phyloP scores from a whole-genome alignment of 768 basidiomycete species.

The Leccinum truebloodii region DNA sequence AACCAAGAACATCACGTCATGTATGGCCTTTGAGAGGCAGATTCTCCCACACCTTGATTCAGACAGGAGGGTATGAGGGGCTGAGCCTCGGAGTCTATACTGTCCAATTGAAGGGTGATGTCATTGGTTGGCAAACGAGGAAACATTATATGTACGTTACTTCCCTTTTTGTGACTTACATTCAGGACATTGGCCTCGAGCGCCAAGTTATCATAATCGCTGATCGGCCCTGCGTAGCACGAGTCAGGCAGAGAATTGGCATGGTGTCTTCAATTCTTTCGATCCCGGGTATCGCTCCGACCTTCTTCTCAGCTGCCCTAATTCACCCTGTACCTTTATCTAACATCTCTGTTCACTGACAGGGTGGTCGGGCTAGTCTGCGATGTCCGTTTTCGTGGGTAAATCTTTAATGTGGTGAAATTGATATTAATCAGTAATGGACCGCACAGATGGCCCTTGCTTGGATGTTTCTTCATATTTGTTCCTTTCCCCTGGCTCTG shows the following conservation, averaged over 20 bases:
- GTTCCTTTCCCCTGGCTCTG: not conserved
- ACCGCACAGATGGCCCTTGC: not conserved
- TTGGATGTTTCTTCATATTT: not conserved
- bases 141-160: slow-evolving; percentile 1
- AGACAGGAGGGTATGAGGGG: slow-evolving; percentile 31
- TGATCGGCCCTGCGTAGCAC: too few species aligned
- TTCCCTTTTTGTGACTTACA: not conserved
- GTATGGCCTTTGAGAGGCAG: slow-evolving; percentile 25
- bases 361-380: not conserved
- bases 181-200: not conserved
- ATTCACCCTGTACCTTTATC: not conserved
- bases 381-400: not conserved
- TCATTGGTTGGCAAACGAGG: not conserved
- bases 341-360: not conserved
- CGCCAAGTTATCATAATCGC: not conserved
- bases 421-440: not conserved
- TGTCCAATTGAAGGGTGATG: slow-evolving; percentile 17
- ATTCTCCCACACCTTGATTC: slow-evolving; percentile 35
- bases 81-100: slow-evolving; percentile 36
- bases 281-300: not conserved
- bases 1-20: slow-evolving; percentile 16
- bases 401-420: not conserved
- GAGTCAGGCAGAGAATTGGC: too few species aligned
- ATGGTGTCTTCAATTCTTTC: not conserved
- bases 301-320: not conserved